Conservation (phyloP, 805 yeast species). For the Blastobotrys muscicola region DNA sequence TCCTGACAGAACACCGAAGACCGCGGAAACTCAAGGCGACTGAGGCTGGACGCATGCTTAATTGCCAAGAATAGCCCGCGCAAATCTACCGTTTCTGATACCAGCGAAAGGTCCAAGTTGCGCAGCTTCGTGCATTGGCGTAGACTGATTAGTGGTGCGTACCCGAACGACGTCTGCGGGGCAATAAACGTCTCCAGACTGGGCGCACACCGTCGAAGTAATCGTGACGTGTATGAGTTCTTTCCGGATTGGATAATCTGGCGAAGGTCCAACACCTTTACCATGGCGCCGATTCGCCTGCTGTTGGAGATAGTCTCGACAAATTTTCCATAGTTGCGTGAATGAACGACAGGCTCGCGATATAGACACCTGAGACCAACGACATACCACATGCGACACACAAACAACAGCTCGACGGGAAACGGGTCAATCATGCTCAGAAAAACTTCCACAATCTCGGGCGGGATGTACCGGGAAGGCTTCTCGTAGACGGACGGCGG, state of each 20-base stretch:
- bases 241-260: constrained; percentile 83
- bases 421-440: constrained; percentile 23
- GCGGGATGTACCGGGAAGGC: constrained; percentile 33
- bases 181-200: constrained; percentile 66
- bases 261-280: constrained; percentile 61
- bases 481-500: constrained; percentile 9
- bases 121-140: constrained; percentile 56
- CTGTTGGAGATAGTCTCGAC: constrained; percentile 54
- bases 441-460: constrained; percentile 39
- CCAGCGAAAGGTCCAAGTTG: constrained; percentile 69
- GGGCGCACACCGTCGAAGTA: constrained; percentile 66
- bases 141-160: constrained; percentile 76
- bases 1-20: constrained; percentile 61
- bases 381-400: constrained; percentile 52
- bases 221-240: constrained; percentile 77
- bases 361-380: constrained; percentile 60
- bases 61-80: constrained; percentile 73
- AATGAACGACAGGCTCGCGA: constrained; percentile 47
- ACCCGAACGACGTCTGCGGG: constrained; percentile 92
- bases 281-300: constrained; percentile 42
- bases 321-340: constrained; percentile 61
- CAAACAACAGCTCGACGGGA: constrained; percentile 40
- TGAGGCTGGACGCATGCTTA: constrained; percentile 47
- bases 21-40: constrained; percentile 78
- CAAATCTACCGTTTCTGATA: constrained; percentile 82